Evolutionary conservation across 768 basidiomycete genomes (phyloP), one percentile per base, ranked within the genome.

Genomic region (Leucosporidium yakuticum): DNA sequence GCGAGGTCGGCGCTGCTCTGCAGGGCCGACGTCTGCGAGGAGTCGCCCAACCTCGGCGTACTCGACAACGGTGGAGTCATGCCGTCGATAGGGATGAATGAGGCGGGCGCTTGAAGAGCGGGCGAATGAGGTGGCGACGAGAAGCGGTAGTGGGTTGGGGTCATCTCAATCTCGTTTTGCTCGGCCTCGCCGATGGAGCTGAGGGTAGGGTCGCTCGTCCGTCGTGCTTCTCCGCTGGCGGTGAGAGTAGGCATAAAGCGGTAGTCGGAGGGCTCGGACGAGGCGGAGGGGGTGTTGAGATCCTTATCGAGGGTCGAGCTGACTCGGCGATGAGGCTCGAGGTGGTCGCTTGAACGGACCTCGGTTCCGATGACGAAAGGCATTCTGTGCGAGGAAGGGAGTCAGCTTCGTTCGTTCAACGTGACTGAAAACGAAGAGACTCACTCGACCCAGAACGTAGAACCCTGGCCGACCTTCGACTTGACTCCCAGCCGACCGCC

Each of bases 1-100:
- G 92, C 84, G 74, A 91, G 88, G 32, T 91, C 89, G 25, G 76
- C 79, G 69, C 89, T 15, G 39, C 39, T 15, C 39, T 44, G 39
- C 39, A 44, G 39, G 3, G 39, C 17, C 2, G 39, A 44, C 6
- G 39, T 44, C 14, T 44, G 39, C 11, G 39, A 44, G 11, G 39
- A 44, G 39, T 44, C 39, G 39, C 39, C 39, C 39, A 44, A 15
- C 39, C 39, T 44, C 14, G 39, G 39, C 14, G 39, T 44, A 15
- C 39, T 44, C 8, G 39, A 9, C 11, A 44, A 15, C 8, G 39
- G 39, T 3, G 39, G 39, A 15, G 39, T 44, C 39, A 44, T 44
- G 39, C 39, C 39, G 50, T 21, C 0, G 23, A 2, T 1, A 23
- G 56, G 4, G 39, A 21, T 11, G 36, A 20, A 15, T 34, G 21